These are phyloP conservation scores for Helicostylum pulchrum DNA, from an alignment of 192 early-diverging fungal genomes.

Conservation along the genomic window DNA sequence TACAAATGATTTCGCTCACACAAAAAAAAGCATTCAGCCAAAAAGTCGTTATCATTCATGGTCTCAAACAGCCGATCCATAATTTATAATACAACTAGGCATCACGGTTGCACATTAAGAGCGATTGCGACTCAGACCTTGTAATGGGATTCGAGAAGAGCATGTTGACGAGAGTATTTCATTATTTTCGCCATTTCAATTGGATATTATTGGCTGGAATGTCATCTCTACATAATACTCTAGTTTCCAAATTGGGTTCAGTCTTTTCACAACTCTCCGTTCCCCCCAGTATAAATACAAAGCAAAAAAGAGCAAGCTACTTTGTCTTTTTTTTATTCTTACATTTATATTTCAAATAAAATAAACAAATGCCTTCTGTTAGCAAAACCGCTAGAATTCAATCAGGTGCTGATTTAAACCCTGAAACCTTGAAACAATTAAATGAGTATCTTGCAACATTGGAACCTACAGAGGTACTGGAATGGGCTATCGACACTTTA, in stretches of 20 bases:
- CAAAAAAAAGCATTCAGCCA: too few relatives aligned
- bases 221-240: slow-evolving; percentile 24
- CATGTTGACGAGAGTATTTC: slow-evolving; percentile 17
- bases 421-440: slow-evolving; percentile 65
- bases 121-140: slow-evolving; percentile 17
- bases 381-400: slow-evolving; percentile 16
- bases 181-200: slow-evolving; percentile 29
- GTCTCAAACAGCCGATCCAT: not conserved
- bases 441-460: slow-evolving; percentile 71
- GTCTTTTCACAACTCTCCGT: too few relatives aligned
- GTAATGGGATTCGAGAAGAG: not conserved
- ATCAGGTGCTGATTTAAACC: slow-evolving; percentile 43
- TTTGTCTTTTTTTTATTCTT: not conserved
- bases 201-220: slow-evolving; percentile 26
- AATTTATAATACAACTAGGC: not conserved
- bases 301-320: not conserved
- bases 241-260: slow-evolving; percentile 7
- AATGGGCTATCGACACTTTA: slow-evolving; percentile 83
- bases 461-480: slow-evolving; percentile 74
- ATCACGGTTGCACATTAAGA: slow-evolving; percentile 5
- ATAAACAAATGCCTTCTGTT: slow-evolving; percentile 30
- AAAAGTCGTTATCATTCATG: not conserved
- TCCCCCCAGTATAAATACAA: slow-evolving; percentile 1
- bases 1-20: not conserved
- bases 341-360: not conserved